These are phyloP conservation scores for Allium fistulosum DNA, from an alignment of 106 monocot genomes.

Conservation along the genomic window DNA sequence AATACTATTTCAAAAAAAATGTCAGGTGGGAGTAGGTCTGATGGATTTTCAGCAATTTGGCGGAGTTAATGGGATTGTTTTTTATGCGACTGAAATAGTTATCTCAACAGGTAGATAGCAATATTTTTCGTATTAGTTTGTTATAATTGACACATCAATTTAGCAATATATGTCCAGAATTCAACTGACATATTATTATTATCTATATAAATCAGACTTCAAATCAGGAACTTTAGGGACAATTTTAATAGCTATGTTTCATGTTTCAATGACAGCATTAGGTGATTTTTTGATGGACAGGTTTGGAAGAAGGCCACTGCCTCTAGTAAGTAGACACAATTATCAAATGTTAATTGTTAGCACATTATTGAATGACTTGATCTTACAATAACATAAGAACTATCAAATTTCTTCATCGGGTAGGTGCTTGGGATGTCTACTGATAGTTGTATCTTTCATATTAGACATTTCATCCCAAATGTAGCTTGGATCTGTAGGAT, in stretches of 20 bases:
- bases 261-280: constrained; percentile 58
- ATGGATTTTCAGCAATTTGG: constrained; percentile 69
- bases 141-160: no score
- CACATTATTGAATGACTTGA: no score
- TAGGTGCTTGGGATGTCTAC: constrained; percentile 52
- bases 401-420: constrained; percentile 69
- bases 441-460: constrained; percentile 48
- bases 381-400: not conserved
- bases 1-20: no score
- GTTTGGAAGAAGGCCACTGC: constrained; percentile 66
- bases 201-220: constrained; percentile 7
- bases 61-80: constrained; percentile 51
- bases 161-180: no score
- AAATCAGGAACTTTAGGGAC: constrained; percentile 55
- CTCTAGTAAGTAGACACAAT: constrained; percentile 41
- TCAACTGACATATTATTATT: no score
- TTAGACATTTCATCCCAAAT: constrained; percentile 11
- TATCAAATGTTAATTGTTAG: constrained; percentile 12
- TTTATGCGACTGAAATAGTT: constrained; percentile 59
- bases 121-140: no score
- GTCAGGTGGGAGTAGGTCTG: constrained; percentile 47
- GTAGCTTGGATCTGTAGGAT: no score
- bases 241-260: constrained; percentile 26
- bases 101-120: constrained; percentile 46
- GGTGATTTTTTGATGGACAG: constrained; percentile 73